phyloP scores from a whole-genome alignment of 192 early-diverging fungal species.

The Coemansia brasiliensis region DNA sequence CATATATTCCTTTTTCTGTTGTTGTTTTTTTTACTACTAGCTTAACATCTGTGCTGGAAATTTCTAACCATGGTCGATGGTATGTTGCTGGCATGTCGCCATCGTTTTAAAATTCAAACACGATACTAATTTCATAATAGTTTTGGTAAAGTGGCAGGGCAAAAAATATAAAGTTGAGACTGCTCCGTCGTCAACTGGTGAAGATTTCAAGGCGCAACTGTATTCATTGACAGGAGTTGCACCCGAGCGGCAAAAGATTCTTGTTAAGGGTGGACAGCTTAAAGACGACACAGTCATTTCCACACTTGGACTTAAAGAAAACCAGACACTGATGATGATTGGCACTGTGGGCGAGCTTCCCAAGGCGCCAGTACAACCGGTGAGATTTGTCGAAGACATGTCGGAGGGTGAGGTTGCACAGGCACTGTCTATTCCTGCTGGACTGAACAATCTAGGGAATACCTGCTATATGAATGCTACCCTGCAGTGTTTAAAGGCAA shows the following conservation, averaged over 20 bases:
- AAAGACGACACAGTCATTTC: constrained; percentile 84
- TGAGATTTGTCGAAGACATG: constrained; percentile 91
- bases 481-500: constrained; percentile 87
- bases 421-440: constrained; percentile 89
- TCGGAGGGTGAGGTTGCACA: constrained; percentile 80
- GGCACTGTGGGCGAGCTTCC: constrained; percentile 93
- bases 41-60: too few relatives aligned
- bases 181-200: constrained; percentile 70
- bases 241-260: constrained; percentile 91
- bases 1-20: too few relatives aligned
- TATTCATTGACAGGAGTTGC: constrained; percentile 88
- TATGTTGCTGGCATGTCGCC: too few relatives aligned
- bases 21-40: too few relatives aligned
- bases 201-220: constrained; percentile 84
- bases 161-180: constrained; percentile 82
- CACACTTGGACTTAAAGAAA: constrained; percentile 74
- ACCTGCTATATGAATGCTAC: constrained; percentile 92
- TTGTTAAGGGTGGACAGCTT: constrained; percentile 89
- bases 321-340: constrained; percentile 81
- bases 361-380: constrained; percentile 69
- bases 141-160: constrained; percentile 88
- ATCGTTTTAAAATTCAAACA: too few relatives aligned
- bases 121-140: constrained; percentile 27
- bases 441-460: constrained; percentile 89
- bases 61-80: too few relatives aligned